Evolutionary conservation across 352 stramenopile genomes (phyloP), one percentile per base, ranked within the genome.

Genomic region (Globisporangium splendens): DNA sequence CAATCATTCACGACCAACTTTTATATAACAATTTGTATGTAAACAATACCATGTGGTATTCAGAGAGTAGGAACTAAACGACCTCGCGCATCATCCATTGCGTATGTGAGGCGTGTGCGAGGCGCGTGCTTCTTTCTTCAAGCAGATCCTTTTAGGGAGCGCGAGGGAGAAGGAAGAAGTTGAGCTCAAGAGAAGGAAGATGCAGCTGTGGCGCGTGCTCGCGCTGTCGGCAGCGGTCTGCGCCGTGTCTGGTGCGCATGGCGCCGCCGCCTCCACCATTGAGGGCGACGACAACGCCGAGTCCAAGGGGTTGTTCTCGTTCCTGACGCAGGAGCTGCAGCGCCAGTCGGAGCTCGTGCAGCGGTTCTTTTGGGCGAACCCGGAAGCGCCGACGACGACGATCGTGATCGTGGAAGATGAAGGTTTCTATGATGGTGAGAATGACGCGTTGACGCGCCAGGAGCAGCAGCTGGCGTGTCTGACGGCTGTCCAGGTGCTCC

Each of bases 201-300:
- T 89, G 59, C 79, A 95, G 47, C 35, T 95, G 21, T 92, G 83
- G 84, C 84, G 83, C 24, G 72, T 80, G 55, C 81, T 84, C 31
- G 83, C 86, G 31, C 67, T 95, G 38, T 43, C 58, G 44, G 28
- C 22, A n/a, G 47, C 48, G 17, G 22, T 28, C 24, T 39, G 22
- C 3, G 53, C 46, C 20, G 24, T 24, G 1, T 21, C 22, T 1
- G 28, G 17, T 1, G n/a, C 24, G 15, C 31, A 20, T 17, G n/a
- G 33, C 22, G 58, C 17, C 18, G 24, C 54, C 8, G 38, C 17
- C 18, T 17, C 24, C 14, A 13, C 38, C 43, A 54, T 15, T 2
- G 46, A 33, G n/a, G 21, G 17, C 22, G 28, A 49, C 24, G 49
- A 38, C 12, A 42, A 48, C 28, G 7, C 8, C n/a, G 20, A 63